Percentiles rank a stretch among this genome's conserved stretches.
phyloP scores from a whole-genome alignment of 2,329 filamentous ascomycete genomes.

The Bipolaris victoriae region DNA sequence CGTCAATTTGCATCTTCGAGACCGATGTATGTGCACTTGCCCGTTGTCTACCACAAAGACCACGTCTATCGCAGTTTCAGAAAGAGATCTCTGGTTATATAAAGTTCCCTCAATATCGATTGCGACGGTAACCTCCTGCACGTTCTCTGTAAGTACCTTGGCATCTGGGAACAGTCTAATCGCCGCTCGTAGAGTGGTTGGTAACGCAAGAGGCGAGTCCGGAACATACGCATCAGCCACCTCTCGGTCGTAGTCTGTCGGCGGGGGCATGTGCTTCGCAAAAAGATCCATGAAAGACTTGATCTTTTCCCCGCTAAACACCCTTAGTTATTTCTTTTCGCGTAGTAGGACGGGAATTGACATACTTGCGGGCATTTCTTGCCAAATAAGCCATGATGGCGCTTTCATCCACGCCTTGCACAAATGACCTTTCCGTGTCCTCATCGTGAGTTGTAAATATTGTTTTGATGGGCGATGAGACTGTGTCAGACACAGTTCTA shows the following conservation, averaged over 20 bases:
- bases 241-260: slow-evolving; percentile 18
- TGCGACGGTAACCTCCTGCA: slow-evolving; percentile 38
- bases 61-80: slow-evolving; percentile 37
- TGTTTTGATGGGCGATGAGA: background rate
- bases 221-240: background rate
- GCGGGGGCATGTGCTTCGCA: slow-evolving; percentile 26
- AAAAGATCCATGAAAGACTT: slow-evolving; percentile 21
- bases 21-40: slow-evolving; percentile 21
- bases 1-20: slow-evolving; percentile 4
- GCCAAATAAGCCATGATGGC: slow-evolving; percentile 22
- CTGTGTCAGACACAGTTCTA: slow-evolving; percentile 8
- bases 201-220: slow-evolving; percentile 2
- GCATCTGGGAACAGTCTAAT: slow-evolving; percentile 32
- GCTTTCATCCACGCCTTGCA: slow-evolving; percentile 11
- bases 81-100: slow-evolving; percentile 28
- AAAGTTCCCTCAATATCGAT: slow-evolving; percentile 40
- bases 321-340: slow-evolving; percentile 3
- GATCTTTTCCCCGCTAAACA: slow-evolving; percentile 21
- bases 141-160: slow-evolving; percentile 24
- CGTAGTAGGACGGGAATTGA: background rate
- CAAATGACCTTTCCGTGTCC: background rate
- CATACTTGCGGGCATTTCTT: slow-evolving; percentile 27
- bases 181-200: slow-evolving; percentile 30
- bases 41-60: slow-evolving; percentile 49
- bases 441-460: slow-evolving; percentile 6